Evolutionary conservation across 257 asterid species (phyloP), one percentile per base, ranked within the genome.

Genomic region (Nicotiana obtusifolia): DNA sequence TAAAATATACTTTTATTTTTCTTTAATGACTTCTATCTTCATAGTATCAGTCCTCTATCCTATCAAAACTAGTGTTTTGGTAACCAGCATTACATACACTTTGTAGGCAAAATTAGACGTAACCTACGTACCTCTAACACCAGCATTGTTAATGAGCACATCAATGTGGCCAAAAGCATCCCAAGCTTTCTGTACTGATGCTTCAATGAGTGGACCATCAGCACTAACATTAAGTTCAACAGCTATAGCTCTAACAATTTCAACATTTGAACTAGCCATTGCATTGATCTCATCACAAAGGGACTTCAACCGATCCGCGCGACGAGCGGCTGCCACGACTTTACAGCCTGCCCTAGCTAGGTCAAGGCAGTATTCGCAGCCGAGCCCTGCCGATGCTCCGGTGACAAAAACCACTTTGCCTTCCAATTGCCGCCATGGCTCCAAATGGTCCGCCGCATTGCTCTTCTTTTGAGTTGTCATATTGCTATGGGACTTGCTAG

Each of bases 371-470:
- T 86, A 87, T 6, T 86, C 91, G 1, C 90, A 88, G 78, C 98
- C 98, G 4, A 94, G 85, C 7, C 98, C 97, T 1, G 97, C 90
- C 1, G 98, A 94, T 2, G 98, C 94, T 49, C 97, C 97, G 44
- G 97, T 94, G 35, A 94, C 92, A 88, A 93, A 76, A 79, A 94
- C 97, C 54, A 91, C 88, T 65, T 90, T 93, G 84, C 81, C 90
- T 0, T 75, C 81, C 81, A 92, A 84, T 78, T 83, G 86, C 7
- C 53, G 35, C 98, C 98, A 91, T 79, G 97, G 95, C 89, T 93
- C 97, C 84, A 93, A 54, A 20, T 53, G 84, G 57, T 53, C 6
- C 11, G 54, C 77, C 52, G 31, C 81, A 41, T 30, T 35, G 79
- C 59, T 47, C 62, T 24, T 49, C 52, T 73, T 0, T 73, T 1